phyloP scores from a whole-genome alignment of 129 eudicot genomes.

The Lactuca saligna region DNA sequence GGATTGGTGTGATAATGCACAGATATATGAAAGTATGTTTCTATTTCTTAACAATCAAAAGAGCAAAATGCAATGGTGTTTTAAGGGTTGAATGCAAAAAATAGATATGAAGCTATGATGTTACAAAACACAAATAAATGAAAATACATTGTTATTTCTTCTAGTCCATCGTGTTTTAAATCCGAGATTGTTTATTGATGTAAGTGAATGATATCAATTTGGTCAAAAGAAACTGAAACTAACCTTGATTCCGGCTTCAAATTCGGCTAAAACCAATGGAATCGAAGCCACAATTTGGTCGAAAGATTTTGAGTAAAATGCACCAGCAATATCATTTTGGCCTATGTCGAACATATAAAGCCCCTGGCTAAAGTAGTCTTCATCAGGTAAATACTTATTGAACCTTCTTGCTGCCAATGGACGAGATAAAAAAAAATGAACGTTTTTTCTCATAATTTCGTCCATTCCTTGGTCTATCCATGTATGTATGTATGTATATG shows the following conservation, averaged over 20 bases:
- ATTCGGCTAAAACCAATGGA: conserved; percentile 61
- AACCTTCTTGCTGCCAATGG: conserved; percentile 49
- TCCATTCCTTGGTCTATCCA: no score
- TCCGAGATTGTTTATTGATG: background rate
- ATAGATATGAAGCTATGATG: background rate
- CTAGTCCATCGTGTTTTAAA: background rate
- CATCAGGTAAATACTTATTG: conserved; percentile 67
- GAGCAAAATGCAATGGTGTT: no score
- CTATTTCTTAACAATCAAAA: no score
- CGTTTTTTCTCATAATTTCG: no score
- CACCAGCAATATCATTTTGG: conserved; percentile 86
- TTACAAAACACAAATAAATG: background rate
- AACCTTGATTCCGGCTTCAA: conserved; percentile 83
- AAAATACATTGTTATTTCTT: background rate
- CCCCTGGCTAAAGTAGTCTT: conserved; percentile 62
- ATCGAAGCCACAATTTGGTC: conserved; percentile 90
- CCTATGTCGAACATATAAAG: conserved; percentile 94
- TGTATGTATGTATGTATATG: background rate
- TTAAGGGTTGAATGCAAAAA: no score
- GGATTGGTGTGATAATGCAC: no score
- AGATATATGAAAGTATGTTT: no score
- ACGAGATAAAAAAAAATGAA: no score
- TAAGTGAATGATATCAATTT: background rate
- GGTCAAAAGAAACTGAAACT: conserved; percentile 7
- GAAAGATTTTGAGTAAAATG: conserved; percentile 67